These are phyloP conservation scores for Metschnikowia drakensbergensis DNA, from an alignment of 805 yeast genomes.

Conservation along the genomic window DNA sequence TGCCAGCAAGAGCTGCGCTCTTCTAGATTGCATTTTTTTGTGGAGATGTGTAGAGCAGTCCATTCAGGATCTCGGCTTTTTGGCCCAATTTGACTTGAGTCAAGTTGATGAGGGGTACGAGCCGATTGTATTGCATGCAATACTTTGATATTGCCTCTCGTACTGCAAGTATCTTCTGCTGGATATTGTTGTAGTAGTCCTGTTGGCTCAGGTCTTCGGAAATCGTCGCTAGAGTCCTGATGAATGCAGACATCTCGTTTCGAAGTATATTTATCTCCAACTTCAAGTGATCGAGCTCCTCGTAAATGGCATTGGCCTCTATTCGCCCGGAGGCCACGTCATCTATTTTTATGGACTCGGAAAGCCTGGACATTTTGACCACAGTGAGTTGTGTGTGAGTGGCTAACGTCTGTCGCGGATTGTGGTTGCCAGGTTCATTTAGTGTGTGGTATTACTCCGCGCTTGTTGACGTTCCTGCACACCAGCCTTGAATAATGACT, in stretches of 20 bases:
- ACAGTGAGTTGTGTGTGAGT: background rate
- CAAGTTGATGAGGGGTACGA: constrained; percentile 48
- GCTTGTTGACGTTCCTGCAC: constrained; percentile 3
- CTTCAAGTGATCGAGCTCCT: constrained; percentile 39
- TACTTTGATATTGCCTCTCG: constrained; percentile 41
- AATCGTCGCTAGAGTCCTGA: constrained; percentile 36
- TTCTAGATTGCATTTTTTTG: background rate
- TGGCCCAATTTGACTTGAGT: constrained; percentile 49
- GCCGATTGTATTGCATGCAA: constrained; percentile 40
- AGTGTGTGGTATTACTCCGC: background rate
- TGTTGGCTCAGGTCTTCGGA: constrained; percentile 30
- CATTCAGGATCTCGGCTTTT: constrained; percentile 41
- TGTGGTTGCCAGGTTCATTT: background rate
- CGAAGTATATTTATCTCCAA: constrained; percentile 40
- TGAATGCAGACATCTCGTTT: constrained; percentile 38
- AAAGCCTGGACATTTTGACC: constrained; percentile 6
- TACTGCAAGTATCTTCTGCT: constrained; percentile 34
- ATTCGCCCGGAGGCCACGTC: constrained; percentile 42
- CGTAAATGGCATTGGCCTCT: constrained; percentile 40
- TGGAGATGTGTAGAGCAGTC: background rate
- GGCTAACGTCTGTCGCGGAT: background rate
- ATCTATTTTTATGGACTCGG: constrained; percentile 30
- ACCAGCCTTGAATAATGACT: background rate
- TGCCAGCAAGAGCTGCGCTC: too few relatives aligned
- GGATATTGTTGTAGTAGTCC: constrained; percentile 36